Base-by-base conservation (phyloP, 1,284 basidiomycete species). In the Ustilago sp. region DNA sequence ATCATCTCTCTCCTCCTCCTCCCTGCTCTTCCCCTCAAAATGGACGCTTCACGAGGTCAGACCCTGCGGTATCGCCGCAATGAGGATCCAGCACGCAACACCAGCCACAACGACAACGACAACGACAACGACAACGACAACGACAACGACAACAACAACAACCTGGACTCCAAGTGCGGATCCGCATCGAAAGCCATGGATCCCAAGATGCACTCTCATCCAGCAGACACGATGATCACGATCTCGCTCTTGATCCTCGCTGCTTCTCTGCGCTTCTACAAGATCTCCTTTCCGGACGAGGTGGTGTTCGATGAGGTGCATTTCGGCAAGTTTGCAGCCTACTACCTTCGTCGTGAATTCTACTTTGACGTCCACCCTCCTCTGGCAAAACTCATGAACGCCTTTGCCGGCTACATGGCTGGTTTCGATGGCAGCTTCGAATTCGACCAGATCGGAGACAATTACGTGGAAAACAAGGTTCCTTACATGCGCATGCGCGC, bases 321-420 rank as follows among this genome's bases (percentile, higher is more conserved):
- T 69, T 86, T 86, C 69, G 85, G 85, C 67, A 86, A 86, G 59
- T 86, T 83, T 62, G 85, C 85, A 31, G 78, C 84, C 13, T 84
- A 83, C 78, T 86, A 86, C 41, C 67, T 85, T 39, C 68, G 76
- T 43, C 69, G 83, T 59, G 81, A 81, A 87, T 99, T 97, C 88
- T 98, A 98, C 88, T 99, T 99, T 88, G 97, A 99, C 86, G 97
- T 99, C 4, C 97, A 99, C 84, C 96, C 96, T 45, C 96, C 96
- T 15, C 91, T 84, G 17, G 85, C 84, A 15, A 81, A 85, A 52
- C 70, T 85, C 41, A 76, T 85, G 54, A 85, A 88, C 82, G 97
- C 92, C 53, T 89, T 96, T 43, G 93, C 93, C 32, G 97, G 94
- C 72, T 98, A 94, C 93, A 92, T 97, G 70, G 93, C 96, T 50